Evolutionary conservation across 106 monocot species (phyloP), one percentile per base, ranked within the genome.

Genomic region (Dendrobium chrysotoxum): DNA sequence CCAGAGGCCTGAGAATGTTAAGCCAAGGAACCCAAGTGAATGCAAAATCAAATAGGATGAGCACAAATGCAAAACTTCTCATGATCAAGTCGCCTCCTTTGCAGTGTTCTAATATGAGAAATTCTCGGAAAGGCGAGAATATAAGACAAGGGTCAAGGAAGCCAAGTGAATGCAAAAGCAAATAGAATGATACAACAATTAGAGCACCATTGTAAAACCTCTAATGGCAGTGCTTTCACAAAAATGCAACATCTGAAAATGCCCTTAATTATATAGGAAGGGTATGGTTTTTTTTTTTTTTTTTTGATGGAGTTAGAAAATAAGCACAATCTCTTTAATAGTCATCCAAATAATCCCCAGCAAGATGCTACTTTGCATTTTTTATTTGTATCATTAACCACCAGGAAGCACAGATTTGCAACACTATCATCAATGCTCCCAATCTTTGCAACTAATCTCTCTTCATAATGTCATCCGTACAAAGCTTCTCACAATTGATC

Each of bases 31-130:
- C 16, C 16, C 26, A 77, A 20, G 50, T 75, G 35, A 79, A 73
- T 58, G 55, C 23, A 81, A 50, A 13, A 12, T 16, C 17, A 74
- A 23, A 40, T n/a, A 40, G 74, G 0, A 74, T 42, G n/a, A 70
- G 35, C 70, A 70, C 70, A 13, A 70, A 16, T 31, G 35, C 35
- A 35, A 23, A 35, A 35, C 2, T 35, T 30, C 31, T 70, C 15
- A 70, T 31, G 68, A 26, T 28, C 28, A 18, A 2, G n/a, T 61
- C 15, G 50, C 11, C 98, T 55, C 98, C 95, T 84, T 84, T 88
- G 54, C 98, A 99, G 83, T 90, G 93, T 67, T 99, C 98, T 58
- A 99, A 78, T 50, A 99, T 57, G 25, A 95, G 84, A 98, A 81
- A 93, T 93, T 50, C 81, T 95, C 35, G 86, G 86, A 77, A 84